Percentiles rank a stretch among this genome's conserved stretches.
These are phyloP conservation scores for Sphaerostilbella broomeana DNA, from an alignment of 2,329 filamentous ascomycete genomes.

Conservation along the genomic window DNA sequence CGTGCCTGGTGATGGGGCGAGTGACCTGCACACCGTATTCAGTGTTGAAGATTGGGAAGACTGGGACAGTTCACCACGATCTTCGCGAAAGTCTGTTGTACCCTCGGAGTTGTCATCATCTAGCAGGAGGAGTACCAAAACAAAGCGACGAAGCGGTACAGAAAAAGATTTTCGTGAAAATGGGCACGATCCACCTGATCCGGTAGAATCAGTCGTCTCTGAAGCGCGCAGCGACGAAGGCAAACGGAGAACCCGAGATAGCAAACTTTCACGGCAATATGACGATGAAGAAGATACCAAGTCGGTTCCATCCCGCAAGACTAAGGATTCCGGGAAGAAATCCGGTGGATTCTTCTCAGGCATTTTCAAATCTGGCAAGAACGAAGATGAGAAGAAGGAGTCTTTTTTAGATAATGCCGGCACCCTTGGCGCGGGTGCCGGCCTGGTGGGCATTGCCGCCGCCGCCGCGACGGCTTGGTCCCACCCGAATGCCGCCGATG, in stretches of 20 bases:
- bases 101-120: constrained; percentile 33
- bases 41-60: constrained; percentile 12
- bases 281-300: constrained; percentile 38
- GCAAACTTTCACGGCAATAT: constrained; percentile 24
- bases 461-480: constrained; percentile 33
- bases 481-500: constrained; percentile 41
- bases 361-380: constrained; percentile 39
- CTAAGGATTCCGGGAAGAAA: constrained; percentile 34
- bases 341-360: constrained; percentile 42
- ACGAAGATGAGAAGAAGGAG: constrained; percentile 36
- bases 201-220: constrained; percentile 43
- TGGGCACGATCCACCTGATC: constrained; percentile 32
- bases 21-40: constrained; percentile 3
- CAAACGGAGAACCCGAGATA: constrained; percentile 28
- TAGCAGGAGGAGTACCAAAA: constrained; percentile 35
- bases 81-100: constrained; percentile 17
- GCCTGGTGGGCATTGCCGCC: constrained; percentile 47
- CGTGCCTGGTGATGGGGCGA: constrained; percentile 4
- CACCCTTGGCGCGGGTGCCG: constrained; percentile 64
- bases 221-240: constrained; percentile 32
- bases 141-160: constrained; percentile 30
- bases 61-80: constrained; percentile 9
- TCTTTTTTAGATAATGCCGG: constrained; percentile 69
- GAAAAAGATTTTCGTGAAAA: constrained; percentile 30
- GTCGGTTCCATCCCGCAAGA: constrained; percentile 35